Evolutionary conservation across 1,284 basidiomycete species (phyloP).

Genomic region (Binderoboletus segoi): DNA sequence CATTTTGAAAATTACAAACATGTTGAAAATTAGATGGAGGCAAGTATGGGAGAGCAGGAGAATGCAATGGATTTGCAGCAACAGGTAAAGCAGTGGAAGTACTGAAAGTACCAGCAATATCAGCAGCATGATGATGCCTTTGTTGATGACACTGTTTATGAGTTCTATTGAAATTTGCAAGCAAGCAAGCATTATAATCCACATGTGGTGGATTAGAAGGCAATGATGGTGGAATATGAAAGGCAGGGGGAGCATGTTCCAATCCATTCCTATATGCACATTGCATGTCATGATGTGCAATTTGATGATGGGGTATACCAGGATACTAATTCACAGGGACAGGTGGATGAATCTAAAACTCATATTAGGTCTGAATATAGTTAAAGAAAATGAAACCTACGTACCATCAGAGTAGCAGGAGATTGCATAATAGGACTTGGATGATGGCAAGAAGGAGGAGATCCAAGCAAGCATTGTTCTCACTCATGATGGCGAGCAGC

Average conservation of each 20-base stretch:
- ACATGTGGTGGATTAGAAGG: background rate
- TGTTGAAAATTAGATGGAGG: too few relatives aligned
- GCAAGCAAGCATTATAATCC: too few relatives aligned
- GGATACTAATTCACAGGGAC: slow-evolving; percentile 6
- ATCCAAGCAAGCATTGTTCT: slow-evolving; percentile 1
- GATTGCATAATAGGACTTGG: background rate
- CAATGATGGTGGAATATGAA: too few relatives aligned
- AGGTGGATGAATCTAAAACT: background rate
- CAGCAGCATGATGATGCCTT: too few relatives aligned
- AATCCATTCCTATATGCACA: background rate
- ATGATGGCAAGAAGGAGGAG: background rate
- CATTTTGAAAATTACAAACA: too few relatives aligned
- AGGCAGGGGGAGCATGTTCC: background rate
- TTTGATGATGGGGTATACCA: background rate
- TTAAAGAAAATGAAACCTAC: background rate
- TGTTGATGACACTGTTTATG: too few relatives aligned
- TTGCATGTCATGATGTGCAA: background rate
- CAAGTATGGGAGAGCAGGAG: too few relatives aligned
- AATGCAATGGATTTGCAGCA: too few relatives aligned
- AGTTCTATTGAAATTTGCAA: too few relatives aligned
- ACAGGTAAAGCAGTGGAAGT: too few relatives aligned
- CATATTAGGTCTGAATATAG: background rate
- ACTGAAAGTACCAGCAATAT: too few relatives aligned
- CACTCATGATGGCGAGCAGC: background rate
- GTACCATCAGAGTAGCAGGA: background rate